Percentiles rank a stretch among this genome's conserved stretches.
Evolutionary conservation across 352 stramenopile species (phyloP).

Genomic region (Globisporangium canariense): DNA sequence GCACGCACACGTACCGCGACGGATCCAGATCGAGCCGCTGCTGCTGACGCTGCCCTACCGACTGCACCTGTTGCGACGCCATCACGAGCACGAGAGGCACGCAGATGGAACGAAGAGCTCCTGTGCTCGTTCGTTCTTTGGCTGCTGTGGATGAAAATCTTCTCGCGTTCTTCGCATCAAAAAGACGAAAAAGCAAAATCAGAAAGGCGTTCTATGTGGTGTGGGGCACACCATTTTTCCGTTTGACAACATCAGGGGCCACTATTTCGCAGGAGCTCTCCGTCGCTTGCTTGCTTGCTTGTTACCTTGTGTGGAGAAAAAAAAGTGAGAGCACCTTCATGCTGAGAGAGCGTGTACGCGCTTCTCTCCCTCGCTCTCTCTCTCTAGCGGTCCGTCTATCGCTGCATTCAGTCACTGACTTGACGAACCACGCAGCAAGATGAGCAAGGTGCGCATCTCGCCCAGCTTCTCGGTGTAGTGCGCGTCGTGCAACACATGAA

Average conservation of each 20-base stretch:
- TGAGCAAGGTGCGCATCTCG: slow-evolving; percentile 2
- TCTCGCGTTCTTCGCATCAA: background rate
- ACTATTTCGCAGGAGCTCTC: too few relatives aligned
- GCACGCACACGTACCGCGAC: slow-evolving; percentile 30
- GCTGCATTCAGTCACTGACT: background rate
- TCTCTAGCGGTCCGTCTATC: background rate
- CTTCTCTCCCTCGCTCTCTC: background rate
- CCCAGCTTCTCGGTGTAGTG: background rate
- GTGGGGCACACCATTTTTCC: too few relatives aligned
- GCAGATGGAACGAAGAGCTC: background rate
- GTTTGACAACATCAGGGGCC: too few relatives aligned
- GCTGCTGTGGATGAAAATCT: slow-evolving; percentile 2
- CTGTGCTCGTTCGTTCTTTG: background rate
- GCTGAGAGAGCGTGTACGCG: background rate
- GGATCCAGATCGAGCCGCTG: slow-evolving; percentile 49
- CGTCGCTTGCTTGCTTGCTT: background rate
- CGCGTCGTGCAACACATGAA: background rate
- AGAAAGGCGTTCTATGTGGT: background rate
- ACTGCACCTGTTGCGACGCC: slow-evolving; percentile 35
- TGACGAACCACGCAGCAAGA: background rate
- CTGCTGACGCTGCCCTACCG: slow-evolving; percentile 26
- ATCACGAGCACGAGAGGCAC: slow-evolving; percentile 9
- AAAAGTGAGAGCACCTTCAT: slow-evolving; percentile 8
- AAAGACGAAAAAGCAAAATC: background rate
- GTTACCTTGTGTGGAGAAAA: slow-evolving; percentile 1